Evolutionary conservation across 2,329 filamentous ascomycete genomes (phyloP), one percentile per base, ranked within the genome.

Genomic region (Fusarium staphyleae): DNA sequence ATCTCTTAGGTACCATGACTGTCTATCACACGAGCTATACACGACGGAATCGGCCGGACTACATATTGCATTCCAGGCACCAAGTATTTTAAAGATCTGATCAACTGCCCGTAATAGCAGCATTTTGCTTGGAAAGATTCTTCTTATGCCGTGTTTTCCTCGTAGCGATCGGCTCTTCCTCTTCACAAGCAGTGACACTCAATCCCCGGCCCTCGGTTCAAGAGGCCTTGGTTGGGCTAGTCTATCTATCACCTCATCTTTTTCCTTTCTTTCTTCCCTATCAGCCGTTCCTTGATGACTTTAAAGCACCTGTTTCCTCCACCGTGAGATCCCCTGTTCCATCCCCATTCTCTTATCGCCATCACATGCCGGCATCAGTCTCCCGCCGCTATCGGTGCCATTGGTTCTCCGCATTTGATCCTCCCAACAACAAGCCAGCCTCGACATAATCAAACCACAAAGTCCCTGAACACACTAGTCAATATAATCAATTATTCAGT

Each of bases 351-450:
- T 36, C 52, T 57, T 63, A 37, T 52, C 42, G 18, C 35, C 47
- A 49, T 66, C 64, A 66, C 64, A 66, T 66, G 64, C 51, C 56
- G 52, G 49, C 39, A 45, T 45, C 30, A 48, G 16, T 36, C 49
- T 43, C 41, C 50, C 43, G 37, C 47, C 59, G 55, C 55, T 57
- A 57, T 55, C 35, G 34, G 41, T 60, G 50, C 49, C 30, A 53
- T 62, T 49, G 47, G 32, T 44, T 55, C 58, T 62, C 58, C 55
- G 45, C 58, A 59, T 52, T 52, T 60, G 46, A 44, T 39, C 7
- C 39, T 30, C 48, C 45, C 49, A 48, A 48, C 44, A 34, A 48
- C 39, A 40, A 13, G 22, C 14, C 9, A 16, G 15, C 32, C 34
- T 28, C 28, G 33, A 11, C 16, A 29, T 48, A 34, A n/a, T 33